A percentile compares a stretch with the other conserved stretches of the same genome.
Evolutionary conservation across 345 rosid genomes (phyloP).

Genomic region (Odontarrhena argentea): DNA sequence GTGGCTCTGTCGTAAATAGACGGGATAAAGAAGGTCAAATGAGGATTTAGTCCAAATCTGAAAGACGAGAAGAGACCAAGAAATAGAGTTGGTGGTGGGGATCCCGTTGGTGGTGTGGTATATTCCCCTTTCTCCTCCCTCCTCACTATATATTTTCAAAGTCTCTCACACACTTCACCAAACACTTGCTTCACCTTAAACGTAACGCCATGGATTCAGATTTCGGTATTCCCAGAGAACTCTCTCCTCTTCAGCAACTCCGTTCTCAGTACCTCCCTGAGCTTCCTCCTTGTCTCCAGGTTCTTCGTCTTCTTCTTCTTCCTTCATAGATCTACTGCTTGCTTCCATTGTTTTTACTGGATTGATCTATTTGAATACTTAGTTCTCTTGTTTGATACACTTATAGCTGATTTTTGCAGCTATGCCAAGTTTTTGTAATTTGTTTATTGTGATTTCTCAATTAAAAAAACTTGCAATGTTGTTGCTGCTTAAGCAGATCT

Average conservation of each 20-base stretch:
- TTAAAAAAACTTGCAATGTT: conserved; percentile 13
- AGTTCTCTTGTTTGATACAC: neutral
- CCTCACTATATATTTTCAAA: conserved; percentile 27
- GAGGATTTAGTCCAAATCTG: conserved; percentile 1
- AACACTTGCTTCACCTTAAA: conserved; percentile 23
- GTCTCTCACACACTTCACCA: conserved; percentile 26
- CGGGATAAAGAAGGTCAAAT: neutral
- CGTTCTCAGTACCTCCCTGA: conserved; percentile 81
- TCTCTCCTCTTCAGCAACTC: conserved; percentile 80
- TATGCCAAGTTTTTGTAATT: neutral
- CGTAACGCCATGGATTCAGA: conserved; percentile 78
- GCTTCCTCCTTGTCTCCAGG: conserved; percentile 98
- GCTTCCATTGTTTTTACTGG: neutral
- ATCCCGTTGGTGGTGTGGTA: conserved; percentile 35
- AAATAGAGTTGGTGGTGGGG: conserved; percentile 24
- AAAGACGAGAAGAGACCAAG: conserved; percentile 16
- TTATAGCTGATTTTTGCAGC: neutral
- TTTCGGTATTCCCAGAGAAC: conserved; percentile 90
- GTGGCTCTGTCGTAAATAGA: conserved; percentile 24
- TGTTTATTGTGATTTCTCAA: neutral
- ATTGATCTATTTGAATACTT: conserved; percentile 19
- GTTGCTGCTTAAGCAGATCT: conserved; percentile 35
- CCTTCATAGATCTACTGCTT: neutral
- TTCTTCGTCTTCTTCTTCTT: conserved; percentile 23
- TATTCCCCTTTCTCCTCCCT: conserved; percentile 27